Conservation (phyloP, 2,329 filamentous ascomycete genomes). For the Acarospora socialis region DNA sequence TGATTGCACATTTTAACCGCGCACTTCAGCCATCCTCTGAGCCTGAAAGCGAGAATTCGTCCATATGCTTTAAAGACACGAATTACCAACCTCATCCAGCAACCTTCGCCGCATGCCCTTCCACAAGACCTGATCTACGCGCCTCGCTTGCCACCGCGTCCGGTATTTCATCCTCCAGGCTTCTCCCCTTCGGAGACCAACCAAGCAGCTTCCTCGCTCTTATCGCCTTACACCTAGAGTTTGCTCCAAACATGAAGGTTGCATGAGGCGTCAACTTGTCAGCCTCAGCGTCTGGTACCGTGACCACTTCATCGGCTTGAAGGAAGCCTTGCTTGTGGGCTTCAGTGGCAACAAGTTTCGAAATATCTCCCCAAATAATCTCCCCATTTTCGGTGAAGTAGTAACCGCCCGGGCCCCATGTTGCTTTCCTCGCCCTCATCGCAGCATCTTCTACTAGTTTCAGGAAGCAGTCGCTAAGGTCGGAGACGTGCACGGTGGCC, state of each 20-base stretch:
- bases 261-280: conserved; percentile 17
- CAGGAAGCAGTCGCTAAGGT: conserved; percentile 25
- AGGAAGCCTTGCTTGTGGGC: conserved; percentile 23
- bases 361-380: conserved; percentile 28
- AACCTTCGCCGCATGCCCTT: conserved; percentile 8
- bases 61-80: too few relatives aligned
- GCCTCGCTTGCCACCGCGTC: conserved; percentile 8
- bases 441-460: conserved; percentile 26
- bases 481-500: conserved; percentile 28
- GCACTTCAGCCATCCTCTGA: too few relatives aligned
- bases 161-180: conserved; percentile 16
- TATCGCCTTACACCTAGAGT: conserved; percentile 28
- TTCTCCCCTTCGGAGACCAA: conserved; percentile 27
- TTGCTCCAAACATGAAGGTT: conserved; percentile 26
- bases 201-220: conserved; percentile 27
- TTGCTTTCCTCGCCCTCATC: conserved; percentile 25
- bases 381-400: conserved; percentile 33
- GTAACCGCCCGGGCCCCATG: conserved; percentile 32
- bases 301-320: conserved; percentile 21
- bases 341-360: conserved; percentile 22
- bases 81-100: too few relatives aligned
- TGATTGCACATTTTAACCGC: too few relatives aligned
- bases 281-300: conserved; percentile 25
- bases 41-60: too few relatives aligned
- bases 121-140: conserved; percentile 4